Evolutionary conservation across 164 flowering plant genomes (phyloP).

Genomic region (Chloranthus sessilifolius): DNA sequence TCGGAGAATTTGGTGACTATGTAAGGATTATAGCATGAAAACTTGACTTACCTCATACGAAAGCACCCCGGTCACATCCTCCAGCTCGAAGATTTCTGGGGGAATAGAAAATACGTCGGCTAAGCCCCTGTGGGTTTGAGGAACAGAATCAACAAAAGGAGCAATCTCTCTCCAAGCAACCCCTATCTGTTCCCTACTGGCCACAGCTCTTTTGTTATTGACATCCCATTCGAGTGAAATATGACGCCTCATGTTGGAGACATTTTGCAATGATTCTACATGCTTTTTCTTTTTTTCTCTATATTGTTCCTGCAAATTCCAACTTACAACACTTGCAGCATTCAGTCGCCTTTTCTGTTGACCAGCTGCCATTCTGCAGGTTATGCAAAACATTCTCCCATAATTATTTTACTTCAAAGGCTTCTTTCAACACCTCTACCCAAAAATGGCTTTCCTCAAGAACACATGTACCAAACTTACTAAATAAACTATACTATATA

Average conservation of each 20-base stretch:
- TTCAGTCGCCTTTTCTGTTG: constrained; percentile 57
- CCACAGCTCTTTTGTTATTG: constrained; percentile 42
- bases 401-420: too few species aligned
- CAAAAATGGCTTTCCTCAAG: too few species aligned
- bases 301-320: constrained; percentile 37
- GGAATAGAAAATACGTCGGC: constrained; percentile 71
- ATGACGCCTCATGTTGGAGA: constrained; percentile 36
- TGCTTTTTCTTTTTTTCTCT: constrained; percentile 46
- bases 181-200: constrained; percentile 75
- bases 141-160: constrained; percentile 41
- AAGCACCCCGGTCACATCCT: constrained; percentile 50
- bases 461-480: too few species aligned
- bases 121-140: constrained; percentile 27
- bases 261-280: constrained; percentile 23
- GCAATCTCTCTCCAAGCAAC: constrained; percentile 49
- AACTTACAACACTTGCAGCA: constrained; percentile 34
- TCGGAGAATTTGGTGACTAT: neutral
- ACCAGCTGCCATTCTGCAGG: constrained; percentile 60
- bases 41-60: constrained; percentile 58
- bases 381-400: constrained; percentile 9
- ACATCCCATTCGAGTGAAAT: constrained; percentile 72
- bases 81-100: constrained; percentile 51
- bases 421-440: too few species aligned
- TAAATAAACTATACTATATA: too few species aligned
- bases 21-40: neutral